phyloP scores from a whole-genome alignment of 2,329 filamentous ascomycete species.

The Talaromyces sp. region DNA sequence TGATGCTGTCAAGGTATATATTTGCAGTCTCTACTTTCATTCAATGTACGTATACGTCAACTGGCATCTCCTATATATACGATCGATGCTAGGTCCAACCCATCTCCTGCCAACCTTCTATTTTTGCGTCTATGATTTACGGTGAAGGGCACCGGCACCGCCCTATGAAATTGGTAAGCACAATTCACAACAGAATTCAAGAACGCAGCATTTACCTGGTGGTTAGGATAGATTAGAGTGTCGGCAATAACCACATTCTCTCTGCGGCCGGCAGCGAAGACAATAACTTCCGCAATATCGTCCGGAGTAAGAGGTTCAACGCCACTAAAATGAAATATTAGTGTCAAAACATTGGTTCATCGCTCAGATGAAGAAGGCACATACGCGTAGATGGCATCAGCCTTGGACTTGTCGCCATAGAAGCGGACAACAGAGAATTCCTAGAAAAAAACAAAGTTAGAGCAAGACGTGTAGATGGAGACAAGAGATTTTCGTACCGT shows the following conservation, averaged over 20 bases:
- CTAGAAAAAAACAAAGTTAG: conserved; percentile 19
- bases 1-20: neutral
- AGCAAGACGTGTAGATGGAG: neutral
- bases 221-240: conserved; percentile 78
- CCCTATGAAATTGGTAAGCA: conserved; percentile 3
- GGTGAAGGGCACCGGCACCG: conserved; percentile 10
- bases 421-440: conserved; percentile 88
- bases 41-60: neutral
- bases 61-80: neutral
- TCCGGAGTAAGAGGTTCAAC: conserved; percentile 80
- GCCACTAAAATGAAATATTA: conserved; percentile 45
- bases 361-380: conserved; percentile 19
- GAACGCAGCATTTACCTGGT: conserved; percentile 59
- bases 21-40: neutral
- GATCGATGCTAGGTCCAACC: no score
- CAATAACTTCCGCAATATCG: conserved; percentile 84
- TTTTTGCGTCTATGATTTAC: conserved; percentile 1
- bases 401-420: conserved; percentile 81
- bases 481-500: conserved; percentile 49
- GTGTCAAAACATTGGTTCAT: neutral
- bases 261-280: conserved; percentile 74
- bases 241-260: conserved; percentile 92
- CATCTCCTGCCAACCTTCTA: neutral
- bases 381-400: conserved; percentile 81
- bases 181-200: neutral